These are phyloP conservation scores for Trichosphaerium sp. DNA, from an alignment of 78 protist genomes.

Conservation along the genomic window DNA sequence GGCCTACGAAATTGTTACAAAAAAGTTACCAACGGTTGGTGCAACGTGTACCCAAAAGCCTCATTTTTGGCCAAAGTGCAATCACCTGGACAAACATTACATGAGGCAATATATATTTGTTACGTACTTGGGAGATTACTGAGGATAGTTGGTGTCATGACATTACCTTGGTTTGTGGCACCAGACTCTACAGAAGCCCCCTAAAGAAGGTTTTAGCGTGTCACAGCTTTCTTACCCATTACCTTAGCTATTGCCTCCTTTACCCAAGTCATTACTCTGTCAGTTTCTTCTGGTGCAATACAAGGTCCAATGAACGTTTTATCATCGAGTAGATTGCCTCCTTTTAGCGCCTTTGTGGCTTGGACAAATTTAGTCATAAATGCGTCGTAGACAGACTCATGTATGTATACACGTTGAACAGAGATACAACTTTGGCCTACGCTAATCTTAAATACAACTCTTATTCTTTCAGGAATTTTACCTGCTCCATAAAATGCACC, in stretches of 20 bases:
- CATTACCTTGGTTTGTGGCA: not conserved
- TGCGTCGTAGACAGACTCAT: conserved; percentile 28
- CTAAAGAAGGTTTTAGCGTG: no score
- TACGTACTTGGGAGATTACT: conserved; percentile 9
- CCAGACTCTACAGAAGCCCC: not conserved
- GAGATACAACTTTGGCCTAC: conserved; percentile 76
- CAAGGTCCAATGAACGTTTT: conserved; percentile 60
- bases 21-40: no score
- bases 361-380: conserved; percentile 7
- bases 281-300: conserved; percentile 53
- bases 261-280: conserved; percentile 36
- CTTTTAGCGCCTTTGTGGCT: not conserved
- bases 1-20: conserved; percentile 64
- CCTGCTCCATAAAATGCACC: conserved; percentile 64
- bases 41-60: no score
- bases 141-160: conserved; percentile 39
- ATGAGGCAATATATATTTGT: not conserved
- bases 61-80: no score
- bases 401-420: conserved; percentile 57
- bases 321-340: conserved; percentile 57
- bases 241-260: not conserved
- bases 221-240: no score
- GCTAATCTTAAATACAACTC: no score
- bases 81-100: no score
- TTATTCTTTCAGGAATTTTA: no score